Evolutionary conservation across 2,329 filamentous ascomycete genomes (phyloP).

Genomic region (Hymenoscyphus linearis): DNA sequence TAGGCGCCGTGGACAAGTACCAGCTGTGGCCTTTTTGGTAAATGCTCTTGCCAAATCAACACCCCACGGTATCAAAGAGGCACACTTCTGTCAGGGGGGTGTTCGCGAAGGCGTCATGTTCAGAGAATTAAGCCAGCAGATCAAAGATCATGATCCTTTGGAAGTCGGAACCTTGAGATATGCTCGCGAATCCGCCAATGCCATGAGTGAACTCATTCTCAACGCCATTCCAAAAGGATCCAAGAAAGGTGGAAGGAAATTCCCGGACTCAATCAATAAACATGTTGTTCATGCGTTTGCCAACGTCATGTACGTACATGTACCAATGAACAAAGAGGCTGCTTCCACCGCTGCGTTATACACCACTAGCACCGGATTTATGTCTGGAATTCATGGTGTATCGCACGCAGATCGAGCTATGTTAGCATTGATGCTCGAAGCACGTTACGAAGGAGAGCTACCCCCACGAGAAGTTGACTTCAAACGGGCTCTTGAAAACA

Average conservation of each 20-base stretch:
- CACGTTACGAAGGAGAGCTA: slow-evolving; percentile 58
- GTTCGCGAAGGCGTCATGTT: slow-evolving; percentile 65
- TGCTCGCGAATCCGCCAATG: slow-evolving; percentile 41
- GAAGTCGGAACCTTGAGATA: slow-evolving; percentile 52
- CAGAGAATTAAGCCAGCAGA: slow-evolving; percentile 40
- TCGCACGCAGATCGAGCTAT: slow-evolving; percentile 56
- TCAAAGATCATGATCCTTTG: slow-evolving; percentile 51
- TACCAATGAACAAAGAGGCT: slow-evolving; percentile 46
- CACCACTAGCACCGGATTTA: slow-evolving; percentile 56
- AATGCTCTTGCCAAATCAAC: slow-evolving; percentile 56
- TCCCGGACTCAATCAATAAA: slow-evolving; percentile 39
- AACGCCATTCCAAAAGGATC: slow-evolving; percentile 39
- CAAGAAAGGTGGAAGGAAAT: slow-evolving; percentile 17
- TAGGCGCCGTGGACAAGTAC: slow-evolving; percentile 59
- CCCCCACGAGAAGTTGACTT: slow-evolving; percentile 52
- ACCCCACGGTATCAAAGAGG: slow-evolving; percentile 51
- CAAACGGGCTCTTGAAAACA: slow-evolving; percentile 45
- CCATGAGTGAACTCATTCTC: slow-evolving; percentile 44
- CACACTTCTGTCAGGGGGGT: slow-evolving; percentile 67
- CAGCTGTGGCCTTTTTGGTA: slow-evolving; percentile 62
- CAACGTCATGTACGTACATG: slow-evolving; percentile 53
- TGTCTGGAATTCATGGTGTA: slow-evolving; percentile 57
- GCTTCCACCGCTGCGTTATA: slow-evolving; percentile 55
- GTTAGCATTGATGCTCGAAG: slow-evolving; percentile 57
- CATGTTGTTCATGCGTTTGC: slow-evolving; percentile 50